Base-by-base conservation (phyloP, 108 stramenopile species). In the Mediolabrus comicus region DNA sequence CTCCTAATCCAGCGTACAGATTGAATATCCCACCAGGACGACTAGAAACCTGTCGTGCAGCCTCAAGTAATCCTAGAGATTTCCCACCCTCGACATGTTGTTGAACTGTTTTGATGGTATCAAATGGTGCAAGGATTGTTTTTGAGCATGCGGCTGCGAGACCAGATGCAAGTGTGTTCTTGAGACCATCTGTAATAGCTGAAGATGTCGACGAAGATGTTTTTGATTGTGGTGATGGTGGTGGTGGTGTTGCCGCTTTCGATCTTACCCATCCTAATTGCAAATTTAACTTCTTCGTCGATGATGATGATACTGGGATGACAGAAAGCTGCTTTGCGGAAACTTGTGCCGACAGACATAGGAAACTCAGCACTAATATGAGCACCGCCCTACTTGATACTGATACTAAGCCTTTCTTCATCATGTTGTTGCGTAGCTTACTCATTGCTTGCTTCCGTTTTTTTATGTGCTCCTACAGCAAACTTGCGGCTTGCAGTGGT, bases 61-160 rank as follows among this genome's bases (percentile, higher is more conserved):
- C 95, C 72, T 92, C 69, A 30, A 84, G 7, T 41, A 95, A 29
- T 16, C 82, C 62, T 41, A 96, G 36, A 24, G 80, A 71, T 2
- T 46, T 55, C 5, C 67, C 71, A 34, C 73, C 71, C 29, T 72
- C 56, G 34, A 77, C 58, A 59, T 79, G 67, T 72, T 96, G 95
- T 60, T 97, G 97, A 27, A 98, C 72, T 0, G 96, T 98, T 70
- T 98, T 96, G 38, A 98, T 89, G 5, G 97, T 94, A 65, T 97
- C 95, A 55, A 98, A 91, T 10, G 97, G 97, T 32, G 96, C 95
- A 30, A 98, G 58, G 17, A 86, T 63, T 4, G 91, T 67, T 71
- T 96, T 97, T 27, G 88, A 91, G 46, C 90, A 95, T 13, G 81
- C 94, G 11, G 94, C 92, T 0, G 95, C 94, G 57, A 96, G 52